Conservation (phyloP, 768 basidiomycete species). For the Plicaturopsis crispa region DNA sequence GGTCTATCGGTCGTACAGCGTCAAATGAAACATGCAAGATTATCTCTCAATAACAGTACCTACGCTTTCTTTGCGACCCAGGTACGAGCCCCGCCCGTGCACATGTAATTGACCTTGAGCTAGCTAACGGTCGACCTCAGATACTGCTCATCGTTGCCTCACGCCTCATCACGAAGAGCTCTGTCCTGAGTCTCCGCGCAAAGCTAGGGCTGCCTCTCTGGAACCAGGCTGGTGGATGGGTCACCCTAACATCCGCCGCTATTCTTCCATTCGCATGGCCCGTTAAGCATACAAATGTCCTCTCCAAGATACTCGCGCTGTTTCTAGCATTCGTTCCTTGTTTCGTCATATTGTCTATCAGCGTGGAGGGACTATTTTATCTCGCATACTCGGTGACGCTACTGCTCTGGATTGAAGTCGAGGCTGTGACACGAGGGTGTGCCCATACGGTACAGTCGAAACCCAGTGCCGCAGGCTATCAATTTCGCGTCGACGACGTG, state of each 20-base stretch:
- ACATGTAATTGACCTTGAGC: too few species aligned
- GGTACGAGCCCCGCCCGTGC: too few species aligned
- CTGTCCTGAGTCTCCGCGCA: conserved; percentile 51
- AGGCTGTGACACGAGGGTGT: conserved; percentile 24
- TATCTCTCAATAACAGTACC: too few species aligned
- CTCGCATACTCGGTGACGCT: conserved; percentile 58
- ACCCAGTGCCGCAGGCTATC: conserved; percentile 14
- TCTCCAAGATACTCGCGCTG: conserved; percentile 48
- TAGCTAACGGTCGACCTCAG: conserved; percentile 31
- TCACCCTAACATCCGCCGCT: conserved; percentile 42
- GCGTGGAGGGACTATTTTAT: conserved; percentile 77
- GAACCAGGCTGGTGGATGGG: conserved; percentile 63
- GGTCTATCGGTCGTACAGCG: too few species aligned
- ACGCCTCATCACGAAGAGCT: conserved; percentile 50
- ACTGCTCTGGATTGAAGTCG: conserved; percentile 61
- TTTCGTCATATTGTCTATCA: conserved; percentile 77
- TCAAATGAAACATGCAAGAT: too few species aligned
- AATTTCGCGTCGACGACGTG: conserved; percentile 54
- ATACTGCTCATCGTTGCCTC: conserved; percentile 32
- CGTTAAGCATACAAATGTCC: conserved; percentile 26
- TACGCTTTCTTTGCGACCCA: too few species aligned
- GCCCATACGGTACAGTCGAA: not conserved
- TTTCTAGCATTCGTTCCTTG: conserved; percentile 70
- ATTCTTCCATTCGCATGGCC: conserved; percentile 39
- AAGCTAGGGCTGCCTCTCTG: conserved; percentile 57